Evolutionary conservation across 2,329 filamentous ascomycete genomes (phyloP).

Genomic region (Cladophialophora chaetospira): DNA sequence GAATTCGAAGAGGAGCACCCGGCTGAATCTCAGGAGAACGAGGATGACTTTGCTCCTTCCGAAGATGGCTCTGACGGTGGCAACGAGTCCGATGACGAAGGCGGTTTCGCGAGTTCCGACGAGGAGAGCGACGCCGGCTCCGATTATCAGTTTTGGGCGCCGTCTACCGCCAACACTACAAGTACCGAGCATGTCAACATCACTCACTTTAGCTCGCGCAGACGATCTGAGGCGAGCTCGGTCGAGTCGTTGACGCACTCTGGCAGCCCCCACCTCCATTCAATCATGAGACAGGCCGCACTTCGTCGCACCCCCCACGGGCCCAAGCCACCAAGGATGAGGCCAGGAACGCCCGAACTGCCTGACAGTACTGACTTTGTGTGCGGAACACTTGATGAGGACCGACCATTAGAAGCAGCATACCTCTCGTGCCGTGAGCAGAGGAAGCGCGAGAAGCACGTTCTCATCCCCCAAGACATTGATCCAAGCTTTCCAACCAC

Average conservation of each 20-base stretch:
- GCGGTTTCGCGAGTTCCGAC: constrained; percentile 70
- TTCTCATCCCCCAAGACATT: constrained; percentile 88
- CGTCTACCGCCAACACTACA: constrained; percentile 47
- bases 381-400: constrained; percentile 96
- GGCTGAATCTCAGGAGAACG: constrained; percentile 65
- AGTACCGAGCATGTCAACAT: constrained; percentile 55
- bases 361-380: constrained; percentile 98
- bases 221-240: constrained; percentile 54
- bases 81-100: constrained; percentile 79
- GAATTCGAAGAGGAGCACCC: constrained; percentile 51
- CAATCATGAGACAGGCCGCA: constrained; percentile 14
- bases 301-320: constrained; percentile 8
- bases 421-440: constrained; percentile 84
- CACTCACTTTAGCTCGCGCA: constrained; percentile 49
- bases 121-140: constrained; percentile 66
- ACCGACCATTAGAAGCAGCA: constrained; percentile 88
- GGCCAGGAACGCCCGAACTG: constrained; percentile 74
- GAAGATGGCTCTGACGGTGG: constrained; percentile 64
- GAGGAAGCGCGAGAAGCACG: constrained; percentile 77
- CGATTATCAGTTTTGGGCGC: constrained; percentile 67
- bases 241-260: constrained; percentile 47
- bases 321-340: constrained; percentile 53
- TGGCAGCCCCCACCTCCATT: constrained; percentile 25
- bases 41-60: constrained; percentile 61
- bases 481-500: constrained; percentile 97